Percentiles rank a stretch among this genome's conserved stretches.
phyloP scores from a whole-genome alignment of 164 flowering plant species.

The Protea cynaroides region DNA sequence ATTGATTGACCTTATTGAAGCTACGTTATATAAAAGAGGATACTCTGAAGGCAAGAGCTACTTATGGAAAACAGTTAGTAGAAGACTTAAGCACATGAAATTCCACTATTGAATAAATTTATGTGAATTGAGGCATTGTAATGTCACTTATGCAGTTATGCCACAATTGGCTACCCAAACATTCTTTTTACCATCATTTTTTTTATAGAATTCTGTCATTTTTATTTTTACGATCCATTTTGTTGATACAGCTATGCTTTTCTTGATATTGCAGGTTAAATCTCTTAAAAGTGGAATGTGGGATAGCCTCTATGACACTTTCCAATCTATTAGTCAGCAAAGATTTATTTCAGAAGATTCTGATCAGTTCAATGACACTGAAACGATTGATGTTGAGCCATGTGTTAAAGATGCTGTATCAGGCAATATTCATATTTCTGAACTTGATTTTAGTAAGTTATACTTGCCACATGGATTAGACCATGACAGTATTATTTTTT shows the following conservation, averaged over 20 bases:
- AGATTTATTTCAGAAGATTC: slow-evolving; percentile 14
- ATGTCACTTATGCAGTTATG: too few species aligned
- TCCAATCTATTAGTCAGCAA: slow-evolving; percentile 33
- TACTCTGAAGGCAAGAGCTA: too few species aligned
- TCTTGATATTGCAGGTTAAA: slow-evolving; percentile 41
- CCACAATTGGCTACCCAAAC: too few species aligned
- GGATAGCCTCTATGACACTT: slow-evolving; percentile 72
- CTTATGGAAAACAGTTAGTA: too few species aligned
- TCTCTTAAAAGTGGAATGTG: slow-evolving; percentile 78
- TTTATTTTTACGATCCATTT: too few species aligned
- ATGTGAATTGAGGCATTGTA: too few species aligned
- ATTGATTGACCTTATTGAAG: too few species aligned
- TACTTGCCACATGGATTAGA: not conserved
- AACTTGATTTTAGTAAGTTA: slow-evolving; percentile 27
- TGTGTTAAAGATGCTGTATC: slow-evolving; percentile 20
- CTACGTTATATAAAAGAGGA: too few species aligned
- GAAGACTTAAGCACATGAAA: too few species aligned
- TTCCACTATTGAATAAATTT: too few species aligned
- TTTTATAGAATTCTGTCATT: too few species aligned
- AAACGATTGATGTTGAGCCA: slow-evolving; percentile 52
- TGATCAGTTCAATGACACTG: slow-evolving; percentile 25
- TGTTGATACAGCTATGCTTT: not conserved
- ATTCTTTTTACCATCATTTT: too few species aligned
- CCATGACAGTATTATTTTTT: not conserved
- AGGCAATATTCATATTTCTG: slow-evolving; percentile 10